Percentiles rank a stretch among this genome's conserved stretches.
These are phyloP conservation scores for Fusarium sp. DNA, from an alignment of 2,329 filamentous ascomycete genomes.

Conservation along the genomic window DNA sequence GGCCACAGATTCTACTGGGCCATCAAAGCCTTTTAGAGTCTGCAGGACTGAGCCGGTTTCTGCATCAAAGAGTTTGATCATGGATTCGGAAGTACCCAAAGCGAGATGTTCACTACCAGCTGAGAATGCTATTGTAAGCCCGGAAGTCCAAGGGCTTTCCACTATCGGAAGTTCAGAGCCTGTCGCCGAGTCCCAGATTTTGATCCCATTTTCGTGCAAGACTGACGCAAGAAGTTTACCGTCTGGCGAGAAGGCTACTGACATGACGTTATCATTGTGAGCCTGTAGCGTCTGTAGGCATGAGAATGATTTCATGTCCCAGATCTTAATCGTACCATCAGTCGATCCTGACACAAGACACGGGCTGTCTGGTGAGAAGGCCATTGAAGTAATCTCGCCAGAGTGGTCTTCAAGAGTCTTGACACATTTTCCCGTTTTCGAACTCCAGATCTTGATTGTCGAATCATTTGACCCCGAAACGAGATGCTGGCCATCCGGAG, in stretches of 20 bases:
- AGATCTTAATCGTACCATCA: accelerated
- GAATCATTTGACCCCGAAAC: accelerated
- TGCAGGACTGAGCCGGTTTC: accelerated
- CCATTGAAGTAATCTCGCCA: accelerated
- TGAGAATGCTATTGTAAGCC: accelerated
- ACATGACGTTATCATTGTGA: accelerated
- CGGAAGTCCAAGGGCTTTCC: accelerated
- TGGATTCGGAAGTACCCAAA: accelerated
- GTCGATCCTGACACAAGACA: accelerated
- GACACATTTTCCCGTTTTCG: accelerated
- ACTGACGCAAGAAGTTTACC: neutral
- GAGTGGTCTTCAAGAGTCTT: neutral
- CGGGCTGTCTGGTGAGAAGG: accelerated
- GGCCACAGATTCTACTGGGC: accelerated
- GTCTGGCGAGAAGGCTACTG: neutral
- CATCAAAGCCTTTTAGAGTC: accelerated
- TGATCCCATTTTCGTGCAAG: accelerated
- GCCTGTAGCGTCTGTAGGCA: accelerated
- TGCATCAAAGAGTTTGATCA: accelerated
- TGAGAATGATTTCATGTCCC: neutral
- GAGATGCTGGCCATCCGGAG: accelerated
- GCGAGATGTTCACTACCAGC: accelerated
- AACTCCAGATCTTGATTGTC: neutral
- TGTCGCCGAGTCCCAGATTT: accelerated
- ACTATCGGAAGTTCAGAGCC: accelerated